phyloP scores from a whole-genome alignment of 2,329 filamentous ascomycete genomes.

The Botrytis galanthina region DNA sequence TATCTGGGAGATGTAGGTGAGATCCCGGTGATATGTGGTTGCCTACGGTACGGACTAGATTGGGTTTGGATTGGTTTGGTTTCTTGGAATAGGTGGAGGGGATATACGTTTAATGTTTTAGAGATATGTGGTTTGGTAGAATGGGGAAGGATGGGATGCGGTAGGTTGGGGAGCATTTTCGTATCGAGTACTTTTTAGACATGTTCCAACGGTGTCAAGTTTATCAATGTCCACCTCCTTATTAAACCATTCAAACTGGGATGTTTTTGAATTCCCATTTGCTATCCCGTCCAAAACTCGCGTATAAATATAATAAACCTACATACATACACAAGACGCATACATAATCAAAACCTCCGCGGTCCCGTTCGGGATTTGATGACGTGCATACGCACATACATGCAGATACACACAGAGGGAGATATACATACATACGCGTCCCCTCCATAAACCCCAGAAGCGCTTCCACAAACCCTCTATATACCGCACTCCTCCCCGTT shows the following conservation, averaged over 20 bases:
- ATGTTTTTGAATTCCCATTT: not conserved
- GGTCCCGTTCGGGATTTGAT: not conserved
- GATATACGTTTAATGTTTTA: too few relatives aligned
- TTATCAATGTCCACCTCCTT: not conserved
- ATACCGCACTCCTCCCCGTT: not conserved
- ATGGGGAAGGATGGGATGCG: not conserved
- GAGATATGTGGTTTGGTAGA: too few relatives aligned
- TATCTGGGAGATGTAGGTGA: not conserved
- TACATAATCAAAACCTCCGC: not conserved
- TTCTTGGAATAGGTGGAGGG: too few relatives aligned
- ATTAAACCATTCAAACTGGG: not conserved
- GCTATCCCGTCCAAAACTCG: not conserved
- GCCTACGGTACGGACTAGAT: too few relatives aligned
- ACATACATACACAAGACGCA: not conserved
- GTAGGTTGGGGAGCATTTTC: too few relatives aligned
- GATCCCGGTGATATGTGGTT: not conserved
- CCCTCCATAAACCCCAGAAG: not conserved
- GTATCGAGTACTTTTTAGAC: not conserved
- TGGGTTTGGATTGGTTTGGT: rapidly evolving
- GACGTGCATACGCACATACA: not conserved
- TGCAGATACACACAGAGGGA: not conserved
- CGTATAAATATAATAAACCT: not conserved
- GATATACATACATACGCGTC: not conserved
- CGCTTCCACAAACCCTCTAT: too few relatives aligned
- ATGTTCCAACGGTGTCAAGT: not conserved